Evolutionary conservation across 1,284 basidiomycete genomes (phyloP).

Genomic region (Volvariella surrecta): DNA sequence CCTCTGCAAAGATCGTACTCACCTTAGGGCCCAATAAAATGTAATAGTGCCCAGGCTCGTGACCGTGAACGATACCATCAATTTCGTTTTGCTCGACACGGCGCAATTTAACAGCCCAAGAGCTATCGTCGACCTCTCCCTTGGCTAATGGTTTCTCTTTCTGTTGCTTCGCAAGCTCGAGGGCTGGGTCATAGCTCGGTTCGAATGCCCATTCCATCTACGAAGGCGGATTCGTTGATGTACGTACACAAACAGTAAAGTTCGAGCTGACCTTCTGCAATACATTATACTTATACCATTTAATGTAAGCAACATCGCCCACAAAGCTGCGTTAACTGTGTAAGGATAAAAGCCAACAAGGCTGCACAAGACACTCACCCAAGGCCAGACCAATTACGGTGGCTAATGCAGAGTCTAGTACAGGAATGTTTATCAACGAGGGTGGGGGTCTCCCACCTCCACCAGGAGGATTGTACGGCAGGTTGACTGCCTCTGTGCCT

Average conservation of each 20-base stretch:
- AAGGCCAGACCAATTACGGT: constrained; percentile 52
- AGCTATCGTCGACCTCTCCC: constrained; percentile 21
- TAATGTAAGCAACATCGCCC: constrained; percentile 65
- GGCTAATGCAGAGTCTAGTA: constrained; percentile 49
- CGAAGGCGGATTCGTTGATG: constrained; percentile 11
- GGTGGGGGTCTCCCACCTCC: constrained; percentile 23
- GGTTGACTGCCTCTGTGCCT: constrained; percentile 22
- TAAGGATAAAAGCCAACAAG: neutral
- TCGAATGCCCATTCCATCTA: constrained; percentile 54
- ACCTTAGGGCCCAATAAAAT: constrained; percentile 74
- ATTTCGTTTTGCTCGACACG: constrained; percentile 70
- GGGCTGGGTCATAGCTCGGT: constrained; percentile 67
- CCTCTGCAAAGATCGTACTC: constrained; percentile 5
- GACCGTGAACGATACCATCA: constrained; percentile 69
- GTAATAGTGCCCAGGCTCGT: constrained; percentile 67
- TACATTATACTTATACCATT: constrained; percentile 77
- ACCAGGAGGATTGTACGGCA: constrained; percentile 34
- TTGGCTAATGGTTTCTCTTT: constrained; percentile 21
- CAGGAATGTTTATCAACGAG: constrained; percentile 27
- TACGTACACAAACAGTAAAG: constrained; percentile 7
- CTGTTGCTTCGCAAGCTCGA: constrained; percentile 55
- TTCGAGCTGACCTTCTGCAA: constrained; percentile 52
- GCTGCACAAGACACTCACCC: constrained; percentile 29
- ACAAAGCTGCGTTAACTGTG: constrained; percentile 40
- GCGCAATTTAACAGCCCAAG: constrained; percentile 53